Evolutionary conservation across 148 eudicot species (phyloP).

Genomic region (Amaranthus cruentus): DNA sequence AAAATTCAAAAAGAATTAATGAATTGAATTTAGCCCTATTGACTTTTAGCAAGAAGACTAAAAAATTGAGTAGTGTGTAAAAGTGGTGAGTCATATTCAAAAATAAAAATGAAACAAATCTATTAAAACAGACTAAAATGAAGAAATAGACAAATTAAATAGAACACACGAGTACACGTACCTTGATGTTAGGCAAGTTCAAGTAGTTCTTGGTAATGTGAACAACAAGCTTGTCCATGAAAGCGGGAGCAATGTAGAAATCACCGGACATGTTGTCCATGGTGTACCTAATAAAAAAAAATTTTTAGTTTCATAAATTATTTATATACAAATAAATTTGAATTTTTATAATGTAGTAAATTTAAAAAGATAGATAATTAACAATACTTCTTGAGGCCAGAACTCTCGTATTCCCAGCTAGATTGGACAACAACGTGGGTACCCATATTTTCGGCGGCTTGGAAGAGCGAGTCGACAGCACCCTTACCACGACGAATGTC

Average conservation of each 20-base stretch:
- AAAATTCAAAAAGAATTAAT: neutral
- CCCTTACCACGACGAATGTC: conserved; percentile 87
- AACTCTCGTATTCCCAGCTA: conserved; percentile 60
- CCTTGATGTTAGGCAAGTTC: conserved; percentile 92
- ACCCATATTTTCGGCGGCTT: conserved; percentile 55
- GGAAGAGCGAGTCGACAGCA: conserved; percentile 68
- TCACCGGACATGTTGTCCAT: conserved; percentile 75
- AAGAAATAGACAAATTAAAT: too few species aligned
- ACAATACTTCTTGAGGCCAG: conserved; percentile 43
- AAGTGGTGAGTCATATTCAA: too few species aligned
- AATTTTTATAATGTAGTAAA: too few species aligned
- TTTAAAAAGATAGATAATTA: neutral
- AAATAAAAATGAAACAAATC: too few species aligned
- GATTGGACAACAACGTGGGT: conserved; percentile 62
- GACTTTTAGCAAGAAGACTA: too few species aligned
- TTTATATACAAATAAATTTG: too few species aligned
- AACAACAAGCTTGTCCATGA: conserved; percentile 96
- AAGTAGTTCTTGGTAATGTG: conserved; percentile 89
- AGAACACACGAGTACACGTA: neutral
- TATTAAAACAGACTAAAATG: too few species aligned
- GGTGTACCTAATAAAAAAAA: neutral
- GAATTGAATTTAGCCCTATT: too few species aligned
- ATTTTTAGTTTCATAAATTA: too few species aligned
- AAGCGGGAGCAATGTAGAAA: conserved; percentile 87
- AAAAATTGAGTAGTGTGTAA: too few species aligned